phyloP scores from a whole-genome alignment of 164 flowering plant species.

The Macadamia integrifolia region DNA sequence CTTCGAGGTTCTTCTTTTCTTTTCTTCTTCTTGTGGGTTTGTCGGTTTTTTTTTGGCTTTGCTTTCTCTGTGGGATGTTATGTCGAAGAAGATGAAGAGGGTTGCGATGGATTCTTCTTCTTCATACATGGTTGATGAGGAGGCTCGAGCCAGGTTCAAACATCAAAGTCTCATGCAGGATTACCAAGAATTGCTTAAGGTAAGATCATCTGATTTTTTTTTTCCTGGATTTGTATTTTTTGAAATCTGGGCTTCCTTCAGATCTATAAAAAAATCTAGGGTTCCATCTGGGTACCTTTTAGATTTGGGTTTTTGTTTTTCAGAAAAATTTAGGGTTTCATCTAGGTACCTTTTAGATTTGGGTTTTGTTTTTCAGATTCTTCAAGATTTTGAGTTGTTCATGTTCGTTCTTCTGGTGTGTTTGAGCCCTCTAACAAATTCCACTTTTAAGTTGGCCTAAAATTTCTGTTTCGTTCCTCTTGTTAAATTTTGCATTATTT shows the following conservation, averaged over 20 bases:
- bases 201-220: constrained; percentile 14
- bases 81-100: constrained; percentile 54
- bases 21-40: neutral
- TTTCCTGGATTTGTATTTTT: neutral
- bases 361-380: neutral
- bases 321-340: constrained; percentile 8
- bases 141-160: constrained; percentile 44
- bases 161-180: constrained; percentile 70
- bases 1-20: constrained; percentile 6
- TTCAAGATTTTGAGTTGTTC: too few species aligned
- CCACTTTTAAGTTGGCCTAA: too few species aligned
- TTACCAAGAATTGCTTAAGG: constrained; percentile 58
- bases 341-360: neutral
- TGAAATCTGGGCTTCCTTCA: constrained; percentile 2
- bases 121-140: constrained; percentile 30
- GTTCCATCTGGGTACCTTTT: too few species aligned
- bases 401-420: too few species aligned
- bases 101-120: constrained; percentile 23
- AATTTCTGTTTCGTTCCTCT: too few species aligned
- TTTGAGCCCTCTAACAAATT: too few species aligned
- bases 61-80: constrained; percentile 12
- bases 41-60: constrained; percentile 7
- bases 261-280: constrained; percentile 9
- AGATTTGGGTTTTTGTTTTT: constrained; percentile 3
- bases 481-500: too few species aligned